Percentiles rank a stretch among this genome's conserved stretches.
These are phyloP conservation scores for Castanea sativa DNA, from an alignment of 306 rosid species.

Conservation along the genomic window DNA sequence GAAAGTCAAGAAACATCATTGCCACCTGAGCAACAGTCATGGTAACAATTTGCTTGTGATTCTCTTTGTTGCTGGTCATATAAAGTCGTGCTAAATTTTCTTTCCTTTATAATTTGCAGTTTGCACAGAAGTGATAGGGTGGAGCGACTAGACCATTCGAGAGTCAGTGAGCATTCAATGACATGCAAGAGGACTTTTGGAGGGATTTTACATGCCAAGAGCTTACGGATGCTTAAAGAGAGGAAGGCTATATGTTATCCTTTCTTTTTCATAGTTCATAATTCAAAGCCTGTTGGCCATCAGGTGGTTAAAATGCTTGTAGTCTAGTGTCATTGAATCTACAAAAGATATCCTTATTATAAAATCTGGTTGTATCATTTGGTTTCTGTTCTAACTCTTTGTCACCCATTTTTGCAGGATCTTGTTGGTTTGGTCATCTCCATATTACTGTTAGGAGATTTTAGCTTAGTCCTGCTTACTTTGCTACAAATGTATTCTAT, in stretches of 20 bases:
- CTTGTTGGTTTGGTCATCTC: conserved; percentile 89
- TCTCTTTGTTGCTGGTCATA: conserved; percentile 16
- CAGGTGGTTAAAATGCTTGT: conserved; percentile 57
- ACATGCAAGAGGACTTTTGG: conserved; percentile 60
- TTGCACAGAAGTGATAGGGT: conserved; percentile 25
- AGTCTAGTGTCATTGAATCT: conserved; percentile 4
- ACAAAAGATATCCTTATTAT: not conserved
- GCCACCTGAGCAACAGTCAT: conserved; percentile 43
- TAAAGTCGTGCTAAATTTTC: conserved; percentile 14
- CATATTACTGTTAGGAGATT: conserved; percentile 75
- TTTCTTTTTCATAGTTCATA: conserved; percentile 56
- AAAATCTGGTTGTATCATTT: conserved; percentile 16
- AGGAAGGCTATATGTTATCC: conserved; percentile 54
- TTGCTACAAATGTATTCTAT: conserved; percentile 84
- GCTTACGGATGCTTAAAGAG: conserved; percentile 70
- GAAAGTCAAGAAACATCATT: conserved; percentile 45
- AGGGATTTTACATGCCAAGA: conserved; percentile 58
- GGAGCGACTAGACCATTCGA: conserved; percentile 32
- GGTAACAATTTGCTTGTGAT: conserved; percentile 44
- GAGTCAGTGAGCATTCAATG: conserved; percentile 44
- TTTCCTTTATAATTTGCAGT: conserved; percentile 39
- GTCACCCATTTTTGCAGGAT: conserved; percentile 54
- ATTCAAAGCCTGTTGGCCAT: conserved; percentile 84
- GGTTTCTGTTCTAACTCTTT: conserved; percentile 13
- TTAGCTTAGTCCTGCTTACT: conserved; percentile 76